A percentile compares a stretch with the other conserved stretches of the same genome.
phyloP scores from a whole-genome alignment of 2,329 filamentous ascomycete species.

The Pseudocercospora crystallina region DNA sequence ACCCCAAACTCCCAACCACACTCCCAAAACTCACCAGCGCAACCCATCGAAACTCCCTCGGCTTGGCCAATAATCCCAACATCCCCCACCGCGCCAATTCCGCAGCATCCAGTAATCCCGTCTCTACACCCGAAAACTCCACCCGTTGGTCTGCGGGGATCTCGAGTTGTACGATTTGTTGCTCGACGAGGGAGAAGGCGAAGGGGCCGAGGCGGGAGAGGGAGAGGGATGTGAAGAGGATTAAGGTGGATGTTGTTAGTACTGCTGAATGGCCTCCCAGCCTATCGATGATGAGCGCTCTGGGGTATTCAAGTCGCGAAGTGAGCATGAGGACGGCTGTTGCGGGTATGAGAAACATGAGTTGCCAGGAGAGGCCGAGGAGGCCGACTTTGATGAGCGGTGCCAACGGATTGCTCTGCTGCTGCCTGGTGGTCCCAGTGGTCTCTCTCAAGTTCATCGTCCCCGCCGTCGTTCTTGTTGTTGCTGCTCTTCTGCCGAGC shows the following conservation, averaged over 20 bases:
- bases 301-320: background rate
- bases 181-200: slow-evolving; percentile 9
- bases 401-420: background rate
- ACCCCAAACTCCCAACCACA: background rate
- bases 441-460: background rate
- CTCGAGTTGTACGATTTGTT: slow-evolving; percentile 12
- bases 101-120: slow-evolving; percentile 4
- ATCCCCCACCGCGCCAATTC: slow-evolving; percentile 7
- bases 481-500: background rate
- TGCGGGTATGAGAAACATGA: slow-evolving; percentile 5
- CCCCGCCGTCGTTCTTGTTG: too few species aligned
- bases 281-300: background rate
- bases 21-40: background rate
- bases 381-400: slow-evolving; percentile 5
- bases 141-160: background rate
- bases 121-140: slow-evolving; percentile 9
- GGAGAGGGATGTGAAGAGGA: slow-evolving; percentile 2
- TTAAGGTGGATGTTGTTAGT: background rate
- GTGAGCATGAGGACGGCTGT: background rate
- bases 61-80: background rate
- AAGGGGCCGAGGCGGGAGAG: slow-evolving; percentile 10
- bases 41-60: slow-evolving; percentile 8
- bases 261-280: too few species aligned
- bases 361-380: slow-evolving; percentile 9
- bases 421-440: background rate